Evolutionary conservation across 306 rosid genomes (phyloP), one percentile per base, ranked within the genome.

Genomic region (Alnus rubra): DNA sequence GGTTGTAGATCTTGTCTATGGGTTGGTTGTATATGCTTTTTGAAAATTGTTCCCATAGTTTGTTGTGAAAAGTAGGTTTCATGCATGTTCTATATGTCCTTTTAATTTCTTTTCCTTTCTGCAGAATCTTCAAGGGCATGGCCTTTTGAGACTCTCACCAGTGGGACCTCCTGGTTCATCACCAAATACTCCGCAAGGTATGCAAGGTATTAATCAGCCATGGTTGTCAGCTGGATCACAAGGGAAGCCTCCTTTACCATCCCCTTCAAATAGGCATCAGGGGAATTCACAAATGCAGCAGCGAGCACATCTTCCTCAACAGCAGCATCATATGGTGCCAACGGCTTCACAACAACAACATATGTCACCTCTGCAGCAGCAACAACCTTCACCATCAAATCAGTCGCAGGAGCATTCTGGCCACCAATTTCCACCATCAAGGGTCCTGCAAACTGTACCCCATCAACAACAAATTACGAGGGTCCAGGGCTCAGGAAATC

Each of bases 221-320:
- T 95, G 98, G 99, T 75, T 93, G 85, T 84, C 96, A 56, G 86
- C 98, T 83, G 97, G 87, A 45, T 74, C 96, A 14, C 93, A 85
- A 86, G 99, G 98, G 77, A 93, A 91, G 88, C 99, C 99, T 80
- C 99, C 97, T 69, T 80, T 93, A 74, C 94, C 98, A 48, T 65
- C 98, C 71, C 80, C 94, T 31, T 76, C 95, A 10, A 91, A 82
- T 83, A 86, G 98, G 88, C 98, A 89, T 83, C 99, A 86, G 55
- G 58, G 88, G 79, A 88, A 83, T 81, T 78, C 96, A 13, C 87
- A 80, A 60, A 73, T 95, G 88, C 97, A 81, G 84, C 98, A 89
- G 80, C 86, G 96, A 82, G 65, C 97, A 3, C 97, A 89, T 81
- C 71, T 87, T 81, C 87, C 89, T 55, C 91, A 76, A 49, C 96